Conservation (phyloP, 805 yeast species). For the Starmera quercuum region DNA sequence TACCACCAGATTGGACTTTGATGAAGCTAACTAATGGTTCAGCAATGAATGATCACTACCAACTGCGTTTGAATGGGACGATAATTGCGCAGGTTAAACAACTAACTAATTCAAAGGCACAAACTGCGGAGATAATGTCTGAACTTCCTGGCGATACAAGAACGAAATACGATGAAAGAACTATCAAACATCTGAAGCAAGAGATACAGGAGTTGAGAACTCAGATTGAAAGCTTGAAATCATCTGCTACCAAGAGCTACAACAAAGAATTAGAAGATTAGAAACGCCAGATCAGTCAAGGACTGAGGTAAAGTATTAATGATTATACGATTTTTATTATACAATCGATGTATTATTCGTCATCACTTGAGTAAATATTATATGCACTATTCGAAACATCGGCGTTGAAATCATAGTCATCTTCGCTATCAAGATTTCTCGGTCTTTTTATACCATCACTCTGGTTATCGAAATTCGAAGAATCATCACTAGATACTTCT, state of each 20-base stretch:
- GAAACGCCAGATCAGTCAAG: too few species aligned
- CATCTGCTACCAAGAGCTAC: neutral
- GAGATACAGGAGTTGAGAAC: neutral
- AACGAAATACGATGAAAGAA: neutral
- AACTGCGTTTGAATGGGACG: conserved; percentile 6
- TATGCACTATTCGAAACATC: neutral
- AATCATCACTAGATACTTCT: neutral
- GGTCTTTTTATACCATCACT: neutral
- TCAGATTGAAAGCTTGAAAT: neutral
- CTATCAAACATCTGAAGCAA: neutral
- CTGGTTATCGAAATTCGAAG: neutral
- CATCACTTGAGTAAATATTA: neutral
- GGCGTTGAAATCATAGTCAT: conserved; percentile 1
- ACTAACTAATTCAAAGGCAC: neutral
- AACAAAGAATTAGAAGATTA: neutral
- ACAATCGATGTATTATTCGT: neutral
- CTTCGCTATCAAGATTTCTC: conserved; percentile 1
- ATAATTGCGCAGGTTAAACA: conserved; percentile 8
- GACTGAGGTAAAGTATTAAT: too few species aligned
- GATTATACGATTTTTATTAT: neutral
- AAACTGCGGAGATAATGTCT: too few species aligned
- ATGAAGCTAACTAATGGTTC: conserved; percentile 12
- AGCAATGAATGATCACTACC: conserved; percentile 5
- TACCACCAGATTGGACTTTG: conserved; percentile 20
- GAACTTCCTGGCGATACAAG: too few species aligned